Evolutionary conservation across 768 basidiomycete species (phyloP).

Genomic region (Collybiopsis luxurians): DNA sequence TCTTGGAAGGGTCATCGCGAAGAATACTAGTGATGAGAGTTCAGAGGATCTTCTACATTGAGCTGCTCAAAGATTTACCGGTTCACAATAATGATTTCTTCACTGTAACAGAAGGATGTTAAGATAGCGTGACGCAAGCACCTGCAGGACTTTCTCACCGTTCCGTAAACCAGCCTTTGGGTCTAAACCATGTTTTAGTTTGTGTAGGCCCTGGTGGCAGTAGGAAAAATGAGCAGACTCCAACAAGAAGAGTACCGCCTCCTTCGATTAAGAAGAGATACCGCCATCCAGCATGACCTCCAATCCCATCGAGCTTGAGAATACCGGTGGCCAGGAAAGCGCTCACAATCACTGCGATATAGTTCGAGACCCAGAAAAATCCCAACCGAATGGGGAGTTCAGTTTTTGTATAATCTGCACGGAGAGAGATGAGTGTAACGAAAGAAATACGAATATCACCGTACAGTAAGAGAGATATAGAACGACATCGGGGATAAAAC

Average conservation of each 20-base stretch:
- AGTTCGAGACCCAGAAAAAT: constrained; percentile 66
- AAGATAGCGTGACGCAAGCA: not conserved
- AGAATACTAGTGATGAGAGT: constrained; percentile 34
- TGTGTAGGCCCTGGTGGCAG: constrained; percentile 66
- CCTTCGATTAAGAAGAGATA: constrained; percentile 57
- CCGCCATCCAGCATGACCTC: constrained; percentile 54
- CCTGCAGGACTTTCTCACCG: constrained; percentile 31
- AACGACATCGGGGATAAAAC: constrained; percentile 63
- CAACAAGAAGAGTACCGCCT: constrained; percentile 46
- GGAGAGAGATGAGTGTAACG: not conserved
- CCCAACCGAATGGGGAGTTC: constrained; percentile 65
- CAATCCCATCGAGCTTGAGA: constrained; percentile 48
- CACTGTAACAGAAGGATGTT: constrained; percentile 25
- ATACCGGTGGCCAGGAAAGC: constrained; percentile 69
- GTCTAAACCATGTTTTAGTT: constrained; percentile 56
- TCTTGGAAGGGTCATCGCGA: constrained; percentile 65
- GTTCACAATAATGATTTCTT: constrained; percentile 65
- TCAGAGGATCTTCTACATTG: not conserved
- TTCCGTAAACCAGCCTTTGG: constrained; percentile 66
- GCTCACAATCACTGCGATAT: constrained; percentile 49
- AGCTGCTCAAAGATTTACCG: constrained; percentile 21
- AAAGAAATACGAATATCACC: not conserved
- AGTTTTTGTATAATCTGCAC: not conserved
- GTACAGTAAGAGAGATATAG: constrained; percentile 58
- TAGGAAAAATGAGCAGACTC: constrained; percentile 49